phyloP scores from a whole-genome alignment of 441 rosid genomes.

The Mallotus japonicus region DNA sequence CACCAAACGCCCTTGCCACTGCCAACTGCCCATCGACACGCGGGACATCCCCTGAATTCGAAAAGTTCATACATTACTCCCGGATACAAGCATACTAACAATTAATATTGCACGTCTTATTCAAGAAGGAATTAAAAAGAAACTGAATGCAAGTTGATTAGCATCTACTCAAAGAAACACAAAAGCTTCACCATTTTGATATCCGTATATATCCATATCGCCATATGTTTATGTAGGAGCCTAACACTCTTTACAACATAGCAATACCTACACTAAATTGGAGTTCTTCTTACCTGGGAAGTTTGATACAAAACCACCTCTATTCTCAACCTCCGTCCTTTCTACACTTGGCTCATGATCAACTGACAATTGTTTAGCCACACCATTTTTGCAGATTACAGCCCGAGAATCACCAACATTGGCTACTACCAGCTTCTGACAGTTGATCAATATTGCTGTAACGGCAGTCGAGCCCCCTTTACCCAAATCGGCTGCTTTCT shows the following conservation, averaged over 20 bases:
- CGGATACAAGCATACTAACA: too few relatives aligned
- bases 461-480: constrained; percentile 95
- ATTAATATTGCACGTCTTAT: neutral
- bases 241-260: neutral
- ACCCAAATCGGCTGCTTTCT: constrained; percentile 65
- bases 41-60: constrained; percentile 75
- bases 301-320: constrained; percentile 86
- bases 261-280: neutral
- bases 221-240: neutral
- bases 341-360: constrained; percentile 86
- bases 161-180: neutral
- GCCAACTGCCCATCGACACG: constrained; percentile 93
- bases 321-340: constrained; percentile 59
- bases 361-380: constrained; percentile 68
- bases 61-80: neutral
- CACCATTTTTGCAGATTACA: constrained; percentile 60
- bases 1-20: constrained; percentile 91
- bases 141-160: neutral
- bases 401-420: constrained; percentile 95
- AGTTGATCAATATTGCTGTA: constrained; percentile 73
- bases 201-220: neutral
- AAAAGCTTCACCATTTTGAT: neutral
- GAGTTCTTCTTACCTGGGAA: constrained; percentile 58
- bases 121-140: neutral
- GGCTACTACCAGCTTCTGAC: constrained; percentile 71